phyloP scores from a whole-genome alignment of 768 basidiomycete species.

The Pilatotrama ljubarskyi region DNA sequence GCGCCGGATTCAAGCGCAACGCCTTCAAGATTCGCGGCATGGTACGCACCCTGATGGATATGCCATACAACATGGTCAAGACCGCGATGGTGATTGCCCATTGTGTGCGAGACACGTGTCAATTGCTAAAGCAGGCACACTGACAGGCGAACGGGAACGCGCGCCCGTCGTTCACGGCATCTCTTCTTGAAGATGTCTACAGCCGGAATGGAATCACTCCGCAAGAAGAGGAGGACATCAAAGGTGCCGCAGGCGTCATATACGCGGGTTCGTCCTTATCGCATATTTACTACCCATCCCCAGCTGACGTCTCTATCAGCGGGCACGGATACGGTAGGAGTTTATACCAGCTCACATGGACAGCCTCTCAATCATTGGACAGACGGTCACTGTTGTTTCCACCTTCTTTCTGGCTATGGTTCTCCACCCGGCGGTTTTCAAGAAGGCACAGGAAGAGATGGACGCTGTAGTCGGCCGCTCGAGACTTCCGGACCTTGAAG shows the following conservation, averaged over 20 bases:
- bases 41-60: constrained; percentile 14
- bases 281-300: background rate
- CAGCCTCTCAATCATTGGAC: background rate
- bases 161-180: constrained; percentile 22
- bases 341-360: background rate
- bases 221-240: constrained; percentile 26
- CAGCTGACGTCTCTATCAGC: constrained; percentile 18
- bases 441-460: constrained; percentile 45
- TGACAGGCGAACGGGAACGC: constrained; percentile 25
- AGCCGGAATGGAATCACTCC: constrained; percentile 8
- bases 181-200: constrained; percentile 20
- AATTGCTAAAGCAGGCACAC: background rate
- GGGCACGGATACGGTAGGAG: constrained; percentile 27
- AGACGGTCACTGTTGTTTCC: constrained; percentile 43
- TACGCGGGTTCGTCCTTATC: constrained; percentile 23
- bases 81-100: constrained; percentile 9
- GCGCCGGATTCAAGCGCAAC: constrained; percentile 25
- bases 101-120: background rate
- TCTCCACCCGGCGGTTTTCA: constrained; percentile 39
- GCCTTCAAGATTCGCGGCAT: constrained; percentile 16
- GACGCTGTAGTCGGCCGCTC: constrained; percentile 43
- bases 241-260: constrained; percentile 22
- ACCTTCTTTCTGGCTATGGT: constrained; percentile 44
- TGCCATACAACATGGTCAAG: constrained; percentile 26
- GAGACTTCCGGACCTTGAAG: constrained; percentile 41